Conservation (phyloP, 2,329 filamentous ascomycete genomes). For the Alternaria brassicae region DNA sequence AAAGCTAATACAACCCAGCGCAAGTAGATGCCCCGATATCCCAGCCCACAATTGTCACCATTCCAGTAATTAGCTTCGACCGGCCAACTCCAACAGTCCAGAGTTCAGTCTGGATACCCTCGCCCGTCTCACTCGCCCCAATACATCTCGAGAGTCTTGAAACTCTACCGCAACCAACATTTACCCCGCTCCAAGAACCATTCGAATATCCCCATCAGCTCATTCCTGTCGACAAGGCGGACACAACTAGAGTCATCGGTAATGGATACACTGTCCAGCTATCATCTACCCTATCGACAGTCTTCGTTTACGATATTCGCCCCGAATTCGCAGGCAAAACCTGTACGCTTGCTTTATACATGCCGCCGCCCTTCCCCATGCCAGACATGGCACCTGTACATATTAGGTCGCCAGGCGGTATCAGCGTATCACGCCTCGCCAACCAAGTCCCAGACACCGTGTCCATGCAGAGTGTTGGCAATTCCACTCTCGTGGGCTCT, state of each 20-base stretch:
- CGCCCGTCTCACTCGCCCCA: not conserved
- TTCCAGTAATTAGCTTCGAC: constrained; percentile 3
- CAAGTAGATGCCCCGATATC: constrained; percentile 17
- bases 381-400: constrained; percentile 41
- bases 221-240: constrained; percentile 43
- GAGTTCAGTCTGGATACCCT: not conserved
- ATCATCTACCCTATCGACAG: constrained; percentile 46
- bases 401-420: constrained; percentile 42
- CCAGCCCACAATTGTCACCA: constrained; percentile 16
- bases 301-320: constrained; percentile 59
- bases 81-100: not conserved
- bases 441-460: not conserved
- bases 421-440: constrained; percentile 38
- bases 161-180: constrained; percentile 1
- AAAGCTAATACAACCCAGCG: not conserved
- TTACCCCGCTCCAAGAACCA: constrained; percentile 8
- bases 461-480: not conserved
- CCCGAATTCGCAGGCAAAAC: constrained; percentile 50
- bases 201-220: constrained; percentile 51
- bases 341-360: constrained; percentile 58
- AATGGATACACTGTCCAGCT: constrained; percentile 52
- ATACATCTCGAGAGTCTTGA: constrained; percentile 4
- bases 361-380: constrained; percentile 49
- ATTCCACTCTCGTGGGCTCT: constrained; percentile 17
- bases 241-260: constrained; percentile 52